These are phyloP conservation scores for Abortiporus biennis DNA, from an alignment of 1,284 basidiomycete genomes.

Conservation along the genomic window DNA sequence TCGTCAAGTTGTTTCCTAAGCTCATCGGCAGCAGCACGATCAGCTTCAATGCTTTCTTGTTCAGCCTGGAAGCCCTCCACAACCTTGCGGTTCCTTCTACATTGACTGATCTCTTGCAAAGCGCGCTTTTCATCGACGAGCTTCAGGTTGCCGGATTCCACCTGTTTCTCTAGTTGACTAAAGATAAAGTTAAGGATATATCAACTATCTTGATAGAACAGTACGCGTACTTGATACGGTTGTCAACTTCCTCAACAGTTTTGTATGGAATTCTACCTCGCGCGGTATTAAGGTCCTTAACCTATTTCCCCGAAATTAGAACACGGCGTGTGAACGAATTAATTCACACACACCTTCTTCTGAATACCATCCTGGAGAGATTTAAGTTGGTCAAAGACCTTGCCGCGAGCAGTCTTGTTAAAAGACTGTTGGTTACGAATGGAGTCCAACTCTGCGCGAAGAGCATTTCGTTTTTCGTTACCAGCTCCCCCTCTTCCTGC, in stretches of 20 bases:
- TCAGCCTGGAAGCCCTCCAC: slow-evolving; percentile 80
- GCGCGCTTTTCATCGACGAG: slow-evolving; percentile 96
- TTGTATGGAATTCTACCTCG: slow-evolving; percentile 84
- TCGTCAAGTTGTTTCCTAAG: slow-evolving; percentile 86
- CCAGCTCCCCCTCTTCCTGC: slow-evolving; percentile 53
- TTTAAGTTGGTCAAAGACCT: slow-evolving; percentile 82
- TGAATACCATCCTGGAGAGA: slow-evolving; percentile 73
- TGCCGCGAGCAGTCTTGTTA: slow-evolving; percentile 71
- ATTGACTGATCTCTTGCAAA: slow-evolving; percentile 78
- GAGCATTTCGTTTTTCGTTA: slow-evolving; percentile 67
- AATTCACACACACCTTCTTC: slow-evolving; percentile 62
- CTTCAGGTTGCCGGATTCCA: slow-evolving; percentile 91
- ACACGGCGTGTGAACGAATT: slow-evolving; percentile 7
- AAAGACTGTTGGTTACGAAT: slow-evolving; percentile 80
- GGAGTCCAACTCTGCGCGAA: slow-evolving; percentile 80
- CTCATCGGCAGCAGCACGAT: slow-evolving; percentile 74
- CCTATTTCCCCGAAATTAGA: slow-evolving; percentile 36
- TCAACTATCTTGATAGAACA: neutral
- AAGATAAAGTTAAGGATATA: slow-evolving; percentile 9
- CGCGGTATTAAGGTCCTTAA: slow-evolving; percentile 84
- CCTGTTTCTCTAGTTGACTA: slow-evolving; percentile 80
- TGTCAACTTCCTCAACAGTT: slow-evolving; percentile 84
- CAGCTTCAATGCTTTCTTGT: slow-evolving; percentile 77
- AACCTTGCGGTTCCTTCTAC: slow-evolving; percentile 63
- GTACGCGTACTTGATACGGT: slow-evolving; percentile 69